A percentile compares a stretch with the other conserved stretches of the same genome.
phyloP scores from a whole-genome alignment of 2,329 filamentous ascomycete genomes.

The Ilyonectria sp. region DNA sequence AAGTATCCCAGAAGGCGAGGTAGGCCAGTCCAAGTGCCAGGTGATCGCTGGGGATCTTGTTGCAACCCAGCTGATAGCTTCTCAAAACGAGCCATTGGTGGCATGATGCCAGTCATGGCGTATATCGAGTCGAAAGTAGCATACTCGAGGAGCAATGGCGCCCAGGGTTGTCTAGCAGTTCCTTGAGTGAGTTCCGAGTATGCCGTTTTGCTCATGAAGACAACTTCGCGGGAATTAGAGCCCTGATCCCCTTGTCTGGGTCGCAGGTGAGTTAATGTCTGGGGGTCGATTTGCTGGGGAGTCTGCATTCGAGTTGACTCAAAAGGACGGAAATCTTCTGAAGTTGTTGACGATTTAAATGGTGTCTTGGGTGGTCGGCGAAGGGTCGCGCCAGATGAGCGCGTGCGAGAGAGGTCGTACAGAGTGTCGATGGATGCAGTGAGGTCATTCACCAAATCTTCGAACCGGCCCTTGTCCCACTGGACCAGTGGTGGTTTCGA shows the following conservation, averaged over 20 bases:
- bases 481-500: constrained; percentile 70
- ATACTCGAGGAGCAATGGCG: constrained; percentile 79
- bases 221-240: constrained; percentile 61
- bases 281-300: constrained; percentile 72
- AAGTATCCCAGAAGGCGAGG: constrained; percentile 79
- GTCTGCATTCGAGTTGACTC: constrained; percentile 74
- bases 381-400: constrained; percentile 62
- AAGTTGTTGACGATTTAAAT: constrained; percentile 54
- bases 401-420: constrained; percentile 81
- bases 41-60: constrained; percentile 65
- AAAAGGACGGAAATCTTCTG: constrained; percentile 66
- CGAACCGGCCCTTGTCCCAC: constrained; percentile 81
- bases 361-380: constrained; percentile 50
- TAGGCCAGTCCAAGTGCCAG: constrained; percentile 72
- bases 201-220: constrained; percentile 65
- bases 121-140: constrained; percentile 76
- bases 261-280: constrained; percentile 64
- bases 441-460: constrained; percentile 81
- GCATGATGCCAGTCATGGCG: constrained; percentile 73
- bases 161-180: constrained; percentile 62
- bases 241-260: constrained; percentile 56
- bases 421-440: constrained; percentile 85
- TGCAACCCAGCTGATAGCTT: constrained; percentile 73
- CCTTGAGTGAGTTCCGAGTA: constrained; percentile 64
- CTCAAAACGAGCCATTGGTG: constrained; percentile 76